Conservation (phyloP, 2,329 filamentous ascomycete species). For the Ophiobolus disseminans region DNA sequence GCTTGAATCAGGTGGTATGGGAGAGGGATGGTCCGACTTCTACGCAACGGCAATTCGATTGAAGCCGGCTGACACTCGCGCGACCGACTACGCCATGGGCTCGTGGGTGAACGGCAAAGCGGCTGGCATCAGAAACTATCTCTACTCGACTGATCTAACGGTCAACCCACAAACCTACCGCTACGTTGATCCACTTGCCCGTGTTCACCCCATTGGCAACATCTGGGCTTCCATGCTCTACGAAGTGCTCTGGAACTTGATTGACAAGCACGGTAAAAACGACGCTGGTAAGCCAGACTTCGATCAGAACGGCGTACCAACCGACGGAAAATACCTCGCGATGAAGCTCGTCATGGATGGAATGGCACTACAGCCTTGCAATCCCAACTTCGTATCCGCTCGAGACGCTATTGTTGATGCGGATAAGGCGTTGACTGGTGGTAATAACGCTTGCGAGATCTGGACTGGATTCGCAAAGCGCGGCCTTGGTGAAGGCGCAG, state of each 20-base stretch:
- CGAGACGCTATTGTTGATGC: constrained; percentile 65
- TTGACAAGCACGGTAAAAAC: constrained; percentile 63
- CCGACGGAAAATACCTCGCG: constrained; percentile 60
- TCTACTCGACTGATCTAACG: constrained; percentile 59
- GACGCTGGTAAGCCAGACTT: constrained; percentile 53
- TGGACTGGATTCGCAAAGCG: constrained; percentile 66
- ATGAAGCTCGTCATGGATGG: constrained; percentile 63
- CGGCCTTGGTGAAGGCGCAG: constrained; percentile 55
- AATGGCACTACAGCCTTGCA: constrained; percentile 64
- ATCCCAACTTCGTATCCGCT: constrained; percentile 61
- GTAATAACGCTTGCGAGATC: constrained; percentile 59
- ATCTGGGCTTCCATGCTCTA: constrained; percentile 63
- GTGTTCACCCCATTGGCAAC: constrained; percentile 59
- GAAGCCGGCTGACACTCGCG: constrained; percentile 55
- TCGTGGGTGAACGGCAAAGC: constrained; percentile 57
- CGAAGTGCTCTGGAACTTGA: constrained; percentile 65
- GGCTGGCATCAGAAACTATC: constrained; percentile 57
- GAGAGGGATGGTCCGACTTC: constrained; percentile 66
- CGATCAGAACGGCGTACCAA: constrained; percentile 55
- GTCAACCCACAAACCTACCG: constrained; percentile 62
- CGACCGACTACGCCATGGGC: constrained; percentile 58
- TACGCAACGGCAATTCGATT: constrained; percentile 60
- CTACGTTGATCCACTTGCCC: constrained; percentile 48
- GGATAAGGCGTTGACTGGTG: constrained; percentile 60
- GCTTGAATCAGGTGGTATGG: constrained; percentile 63